Conservation (phyloP, 768 basidiomycete species). For the Hericium rajendrae region DNA sequence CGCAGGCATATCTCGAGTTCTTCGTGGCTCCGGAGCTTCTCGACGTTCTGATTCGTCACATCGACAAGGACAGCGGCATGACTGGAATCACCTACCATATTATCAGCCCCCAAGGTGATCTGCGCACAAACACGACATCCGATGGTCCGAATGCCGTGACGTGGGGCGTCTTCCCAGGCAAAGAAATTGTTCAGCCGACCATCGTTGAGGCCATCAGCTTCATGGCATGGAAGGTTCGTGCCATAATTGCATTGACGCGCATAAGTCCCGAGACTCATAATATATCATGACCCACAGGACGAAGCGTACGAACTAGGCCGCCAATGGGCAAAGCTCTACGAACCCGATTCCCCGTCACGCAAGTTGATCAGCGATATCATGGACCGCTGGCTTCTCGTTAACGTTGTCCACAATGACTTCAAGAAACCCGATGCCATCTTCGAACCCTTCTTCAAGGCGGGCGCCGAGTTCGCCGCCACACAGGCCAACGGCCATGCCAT, state of each 20-base stretch:
- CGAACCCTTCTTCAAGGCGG: conserved; percentile 73
- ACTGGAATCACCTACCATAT: conserved; percentile 96
- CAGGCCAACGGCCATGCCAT: conserved; percentile 16
- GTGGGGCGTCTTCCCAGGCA: conserved; percentile 97
- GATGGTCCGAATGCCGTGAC: conserved; percentile 98
- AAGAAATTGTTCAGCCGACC: conserved; percentile 93
- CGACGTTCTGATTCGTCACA: conserved; percentile 60
- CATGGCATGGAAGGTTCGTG: conserved; percentile 91
- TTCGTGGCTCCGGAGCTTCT: conserved; percentile 76
- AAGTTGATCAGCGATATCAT: conserved; percentile 71
- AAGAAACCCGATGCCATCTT: conserved; percentile 80
- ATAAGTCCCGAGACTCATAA: not conserved
- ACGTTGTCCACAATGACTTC: conserved; percentile 96
- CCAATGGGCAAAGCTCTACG: conserved; percentile 88
- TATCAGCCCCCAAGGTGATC: conserved; percentile 91
- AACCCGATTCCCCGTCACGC: conserved; percentile 61
- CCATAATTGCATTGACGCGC: not conserved
- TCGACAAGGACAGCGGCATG: conserved; percentile 79
- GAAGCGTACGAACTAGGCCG: conserved; percentile 89
- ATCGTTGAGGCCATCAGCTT: conserved; percentile 96
- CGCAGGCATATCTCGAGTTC: conserved; percentile 90
- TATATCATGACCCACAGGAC: conserved; percentile 40
- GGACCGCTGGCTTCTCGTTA: conserved; percentile 79
- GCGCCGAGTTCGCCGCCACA: conserved; percentile 42
- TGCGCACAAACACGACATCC: conserved; percentile 89